These are phyloP conservation scores for Wallacemonas sp. DNA, from an alignment of 208 protist species.

Conservation along the genomic window DNA sequence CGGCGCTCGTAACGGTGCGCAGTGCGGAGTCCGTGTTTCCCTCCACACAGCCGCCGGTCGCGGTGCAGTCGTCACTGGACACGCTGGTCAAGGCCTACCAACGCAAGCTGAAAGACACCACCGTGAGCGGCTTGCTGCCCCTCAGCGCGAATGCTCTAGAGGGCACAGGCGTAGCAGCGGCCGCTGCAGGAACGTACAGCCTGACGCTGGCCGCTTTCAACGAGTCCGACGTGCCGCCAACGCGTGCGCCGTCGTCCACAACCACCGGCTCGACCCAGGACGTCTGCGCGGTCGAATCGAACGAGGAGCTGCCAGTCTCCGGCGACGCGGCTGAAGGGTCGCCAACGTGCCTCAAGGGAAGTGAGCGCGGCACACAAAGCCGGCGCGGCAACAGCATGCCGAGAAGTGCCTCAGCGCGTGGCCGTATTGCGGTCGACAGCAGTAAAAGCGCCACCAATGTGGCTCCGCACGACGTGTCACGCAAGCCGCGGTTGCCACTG, in stretches of 20 bases:
- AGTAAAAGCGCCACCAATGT: no score
- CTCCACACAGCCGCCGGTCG: slow-evolving; percentile 18
- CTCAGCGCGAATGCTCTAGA: slow-evolving; percentile 24
- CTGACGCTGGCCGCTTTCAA: no score
- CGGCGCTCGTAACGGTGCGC: slow-evolving; percentile 43
- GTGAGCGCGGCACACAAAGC: slow-evolving; percentile 8
- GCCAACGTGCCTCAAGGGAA: not conserved
- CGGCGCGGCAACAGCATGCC: slow-evolving; percentile 9
- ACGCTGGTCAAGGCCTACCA: slow-evolving; percentile 33
- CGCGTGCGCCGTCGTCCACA: not conserved
- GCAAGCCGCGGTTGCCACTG: not conserved
- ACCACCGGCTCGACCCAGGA: not conserved
- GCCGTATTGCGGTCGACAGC: no score
- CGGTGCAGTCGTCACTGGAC: slow-evolving; percentile 43
- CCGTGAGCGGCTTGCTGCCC: slow-evolving; percentile 21
- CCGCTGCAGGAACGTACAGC: no score
- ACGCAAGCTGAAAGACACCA: slow-evolving; percentile 19
- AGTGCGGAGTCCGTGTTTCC: slow-evolving; percentile 43
- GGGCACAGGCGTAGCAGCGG: not conserved
- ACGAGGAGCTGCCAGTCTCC: not conserved
- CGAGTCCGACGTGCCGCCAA: no score
- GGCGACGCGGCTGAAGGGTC: not conserved
- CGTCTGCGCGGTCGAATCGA: not conserved
- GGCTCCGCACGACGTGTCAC: no score
- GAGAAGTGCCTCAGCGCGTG: not conserved